Evolutionary conservation across 2,329 filamentous ascomycete genomes (phyloP), one percentile per base, ranked within the genome.

Genomic region (Hirsutella thompsonii): DNA sequence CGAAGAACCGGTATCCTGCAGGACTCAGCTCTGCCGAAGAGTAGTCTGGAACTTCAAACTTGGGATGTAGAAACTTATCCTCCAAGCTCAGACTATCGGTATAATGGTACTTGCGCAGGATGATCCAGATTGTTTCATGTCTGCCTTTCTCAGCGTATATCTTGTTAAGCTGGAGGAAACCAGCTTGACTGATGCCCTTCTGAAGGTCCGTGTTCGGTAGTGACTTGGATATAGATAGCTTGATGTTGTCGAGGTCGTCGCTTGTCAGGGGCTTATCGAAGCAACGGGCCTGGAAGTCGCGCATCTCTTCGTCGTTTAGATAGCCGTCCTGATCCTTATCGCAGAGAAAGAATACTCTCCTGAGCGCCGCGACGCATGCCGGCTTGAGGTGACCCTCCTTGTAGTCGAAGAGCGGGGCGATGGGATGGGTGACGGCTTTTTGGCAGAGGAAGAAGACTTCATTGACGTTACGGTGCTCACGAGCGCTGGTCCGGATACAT

Each of bases 101-200:
- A 55, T 98, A 96, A 54, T 94, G 85, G 52, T 94, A 94, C 50
- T 92, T 89, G 43, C 92, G 78, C 46, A 98, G 64, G 45, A 98
- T 95, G 46, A 94, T 88, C 92, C 92, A 98, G 35, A 96, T 92
- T 0, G 92, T 98, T 63, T 98, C 92, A 57, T 98, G 92, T 11
- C 92, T 83, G 11, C 92, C 92, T 58, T 96, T 96, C 58, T 96
- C 90, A 0, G 89, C 92, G 57, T 95, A 98, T 43, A 96, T 77
- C 62, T 89, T 94, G 65, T 96, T 96, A 32, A 98, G 67, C 49
- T 90, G 77, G 38, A 98, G 64, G 54, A 98, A 98, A 0, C 87
- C 89, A 30, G 72, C 73, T 49, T 85, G 75, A 47, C 89, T 83
- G 48, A 98, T 84, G 1, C 90, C 92, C 34, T 69, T 74, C 23